Percentiles rank a stretch among this genome's conserved stretches.
Evolutionary conservation across 2,329 filamentous ascomycete species (phyloP).

Genomic region (Colletotrichum musae): DNA sequence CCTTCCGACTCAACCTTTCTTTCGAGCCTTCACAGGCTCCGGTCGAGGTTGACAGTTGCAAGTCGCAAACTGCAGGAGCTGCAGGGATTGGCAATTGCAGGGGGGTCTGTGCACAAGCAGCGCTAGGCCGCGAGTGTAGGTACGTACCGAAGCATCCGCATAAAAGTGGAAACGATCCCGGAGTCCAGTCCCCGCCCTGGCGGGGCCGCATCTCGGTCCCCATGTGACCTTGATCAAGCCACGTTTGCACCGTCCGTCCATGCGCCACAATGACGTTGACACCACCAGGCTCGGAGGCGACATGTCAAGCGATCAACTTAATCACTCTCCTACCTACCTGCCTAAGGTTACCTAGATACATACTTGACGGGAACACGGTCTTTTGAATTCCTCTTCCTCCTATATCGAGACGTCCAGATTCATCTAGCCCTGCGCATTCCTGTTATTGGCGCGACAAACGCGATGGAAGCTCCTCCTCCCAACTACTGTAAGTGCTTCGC

Average conservation of each 20-base stretch:
- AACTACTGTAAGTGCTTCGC: constrained; percentile 68
- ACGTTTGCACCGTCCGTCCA: constrained; percentile 43
- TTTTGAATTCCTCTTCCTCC: not conserved
- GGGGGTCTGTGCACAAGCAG: too few relatives aligned
- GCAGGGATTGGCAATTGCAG: too few relatives aligned
- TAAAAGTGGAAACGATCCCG: too few relatives aligned
- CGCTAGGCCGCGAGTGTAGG: too few relatives aligned
- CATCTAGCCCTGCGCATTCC: constrained; percentile 2
- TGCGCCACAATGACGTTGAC: constrained; percentile 61
- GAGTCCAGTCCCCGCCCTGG: not conserved
- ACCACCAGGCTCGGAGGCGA: constrained; percentile 27
- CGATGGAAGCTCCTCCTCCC: constrained; percentile 57
- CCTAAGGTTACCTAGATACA: too few relatives aligned
- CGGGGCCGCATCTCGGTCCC: not conserved
- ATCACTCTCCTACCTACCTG: not conserved
- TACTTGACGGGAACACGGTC: too few relatives aligned
- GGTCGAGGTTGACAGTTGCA: too few relatives aligned
- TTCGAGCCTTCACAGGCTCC: too few relatives aligned
- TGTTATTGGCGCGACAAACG: not conserved
- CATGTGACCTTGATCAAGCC: constrained; percentile 43
- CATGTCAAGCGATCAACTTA: not conserved
- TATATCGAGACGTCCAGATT: not conserved
- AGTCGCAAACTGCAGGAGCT: too few relatives aligned
- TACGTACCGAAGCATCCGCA: too few relatives aligned
- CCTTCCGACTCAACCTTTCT: too few relatives aligned